Evolutionary conservation across 305 asterid genomes (phyloP).

Genomic region (Striga hermonthica): DNA sequence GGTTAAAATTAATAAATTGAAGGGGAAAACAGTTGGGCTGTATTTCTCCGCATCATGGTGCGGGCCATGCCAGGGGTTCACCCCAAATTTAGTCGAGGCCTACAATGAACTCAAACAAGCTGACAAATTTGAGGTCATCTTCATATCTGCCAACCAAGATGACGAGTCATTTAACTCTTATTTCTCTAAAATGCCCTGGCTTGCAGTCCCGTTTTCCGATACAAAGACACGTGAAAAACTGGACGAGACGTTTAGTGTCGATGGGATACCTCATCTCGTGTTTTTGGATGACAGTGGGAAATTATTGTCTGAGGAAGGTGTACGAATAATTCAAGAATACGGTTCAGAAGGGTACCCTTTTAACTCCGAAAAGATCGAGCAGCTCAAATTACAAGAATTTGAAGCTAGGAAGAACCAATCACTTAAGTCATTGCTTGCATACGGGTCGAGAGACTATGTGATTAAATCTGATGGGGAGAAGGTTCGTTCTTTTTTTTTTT

Average conservation of each 20-base stretch:
- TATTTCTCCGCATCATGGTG: constrained; percentile 98
- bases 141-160: constrained; percentile 59
- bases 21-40: constrained; percentile 60
- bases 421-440: constrained; percentile 51
- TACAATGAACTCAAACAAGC: constrained; percentile 56
- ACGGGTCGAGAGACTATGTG: constrained; percentile 59
- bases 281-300: constrained; percentile 59
- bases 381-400: constrained; percentile 54
- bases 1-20: constrained; percentile 53
- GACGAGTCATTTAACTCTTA: constrained; percentile 53
- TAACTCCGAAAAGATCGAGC: constrained; percentile 39
- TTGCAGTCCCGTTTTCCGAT: constrained; percentile 77
- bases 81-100: constrained; percentile 61
- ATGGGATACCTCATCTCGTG: constrained; percentile 77
- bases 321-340: constrained; percentile 45
- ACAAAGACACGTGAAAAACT: constrained; percentile 51
- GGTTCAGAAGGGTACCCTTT: constrained; percentile 82
- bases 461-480: constrained; percentile 58
- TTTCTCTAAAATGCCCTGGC: constrained; percentile 92
- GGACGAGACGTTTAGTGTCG: constrained; percentile 48
- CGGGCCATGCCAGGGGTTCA: constrained; percentile 75
- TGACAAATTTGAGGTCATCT: constrained; percentile 66
- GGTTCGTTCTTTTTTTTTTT: constrained; percentile 34
- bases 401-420: constrained; percentile 71
- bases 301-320: constrained; percentile 51